Evolutionary conservation across 2,329 filamentous ascomycete species (phyloP).

Genomic region (Seiridium cupressi): DNA sequence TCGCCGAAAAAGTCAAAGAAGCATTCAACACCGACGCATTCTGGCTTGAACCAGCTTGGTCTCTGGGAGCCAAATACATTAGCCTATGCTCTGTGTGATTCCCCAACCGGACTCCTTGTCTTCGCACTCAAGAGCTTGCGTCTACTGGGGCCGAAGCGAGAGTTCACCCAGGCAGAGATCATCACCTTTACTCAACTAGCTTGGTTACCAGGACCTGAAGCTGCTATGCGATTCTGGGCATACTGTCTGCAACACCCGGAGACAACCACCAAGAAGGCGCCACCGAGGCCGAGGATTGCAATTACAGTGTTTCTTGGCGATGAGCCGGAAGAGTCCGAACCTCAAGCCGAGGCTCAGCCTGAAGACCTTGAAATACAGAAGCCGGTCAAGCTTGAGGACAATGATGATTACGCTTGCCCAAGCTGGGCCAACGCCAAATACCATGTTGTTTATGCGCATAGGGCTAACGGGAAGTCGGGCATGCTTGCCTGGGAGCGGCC

Average conservation of each 20-base stretch:
- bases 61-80: conserved; percentile 51
- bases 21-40: conserved; percentile 14
- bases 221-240: conserved; percentile 55
- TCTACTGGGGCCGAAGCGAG: conserved; percentile 34
- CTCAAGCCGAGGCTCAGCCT: conserved; percentile 13
- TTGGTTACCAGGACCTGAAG: conserved; percentile 67
- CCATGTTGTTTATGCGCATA: conserved; percentile 38
- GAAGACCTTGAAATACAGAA: conserved; percentile 1
- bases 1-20: conserved; percentile 14
- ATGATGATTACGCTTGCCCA: conserved; percentile 40
- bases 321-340: conserved; percentile 10
- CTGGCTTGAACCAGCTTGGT: conserved; percentile 27
- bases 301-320: conserved; percentile 47
- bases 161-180: conserved; percentile 50
- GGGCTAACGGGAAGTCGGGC: conserved; percentile 37
- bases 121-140: conserved; percentile 49
- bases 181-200: conserved; percentile 60
- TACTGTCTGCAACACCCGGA: conserved; percentile 37
- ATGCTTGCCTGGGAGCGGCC: conserved; percentile 49
- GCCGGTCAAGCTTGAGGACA: background rate
- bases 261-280: conserved; percentile 18
- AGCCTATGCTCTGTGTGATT: conserved; percentile 61
- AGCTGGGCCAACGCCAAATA: conserved; percentile 46
- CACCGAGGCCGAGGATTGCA: conserved; percentile 36
- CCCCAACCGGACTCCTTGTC: conserved; percentile 56